A percentile compares a stretch with the other conserved stretches of the same genome.
Evolutionary conservation across 805 yeast genomes (phyloP).

Genomic region (Wickerhamiella galacta): DNA sequence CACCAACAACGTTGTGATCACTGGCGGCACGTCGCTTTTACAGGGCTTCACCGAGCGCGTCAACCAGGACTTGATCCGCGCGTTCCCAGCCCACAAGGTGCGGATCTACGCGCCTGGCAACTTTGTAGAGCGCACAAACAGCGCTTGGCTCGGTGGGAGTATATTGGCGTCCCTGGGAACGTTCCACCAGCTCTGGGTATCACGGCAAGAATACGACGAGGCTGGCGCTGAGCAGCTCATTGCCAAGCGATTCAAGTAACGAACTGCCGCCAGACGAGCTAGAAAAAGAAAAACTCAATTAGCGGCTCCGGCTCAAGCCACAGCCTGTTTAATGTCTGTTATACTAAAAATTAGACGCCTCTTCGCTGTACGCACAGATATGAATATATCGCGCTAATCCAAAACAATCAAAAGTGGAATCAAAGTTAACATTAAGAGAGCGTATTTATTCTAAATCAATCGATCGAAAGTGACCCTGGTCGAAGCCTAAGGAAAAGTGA

Average conservation of each 20-base stretch:
- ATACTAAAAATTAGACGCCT: too few relatives aligned
- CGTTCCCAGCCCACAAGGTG: slow-evolving; percentile 73
- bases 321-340: too few relatives aligned
- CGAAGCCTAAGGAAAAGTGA: too few relatives aligned
- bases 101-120: slow-evolving; percentile 66
- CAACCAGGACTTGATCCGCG: slow-evolving; percentile 46
- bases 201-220: slow-evolving; percentile 72
- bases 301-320: too few relatives aligned
- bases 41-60: slow-evolving; percentile 72
- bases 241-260: slow-evolving; percentile 62
- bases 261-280: too few relatives aligned
- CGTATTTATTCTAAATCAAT: too few relatives aligned
- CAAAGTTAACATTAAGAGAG: too few relatives aligned
- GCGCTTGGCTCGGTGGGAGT: slow-evolving; percentile 87
- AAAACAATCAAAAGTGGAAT: too few relatives aligned
- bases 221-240: slow-evolving; percentile 70
- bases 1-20: slow-evolving; percentile 75
- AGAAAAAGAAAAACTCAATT: too few relatives aligned
- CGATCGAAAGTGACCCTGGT: too few relatives aligned
- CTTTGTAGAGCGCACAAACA: slow-evolving; percentile 55
- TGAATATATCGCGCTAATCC: too few relatives aligned
- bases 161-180: slow-evolving; percentile 79
- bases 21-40: slow-evolving; percentile 67
- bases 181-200: slow-evolving; percentile 94
- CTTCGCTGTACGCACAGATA: too few relatives aligned